Conservation (phyloP, 2,329 filamentous ascomycete species). For the Intubia oerlemansii region DNA sequence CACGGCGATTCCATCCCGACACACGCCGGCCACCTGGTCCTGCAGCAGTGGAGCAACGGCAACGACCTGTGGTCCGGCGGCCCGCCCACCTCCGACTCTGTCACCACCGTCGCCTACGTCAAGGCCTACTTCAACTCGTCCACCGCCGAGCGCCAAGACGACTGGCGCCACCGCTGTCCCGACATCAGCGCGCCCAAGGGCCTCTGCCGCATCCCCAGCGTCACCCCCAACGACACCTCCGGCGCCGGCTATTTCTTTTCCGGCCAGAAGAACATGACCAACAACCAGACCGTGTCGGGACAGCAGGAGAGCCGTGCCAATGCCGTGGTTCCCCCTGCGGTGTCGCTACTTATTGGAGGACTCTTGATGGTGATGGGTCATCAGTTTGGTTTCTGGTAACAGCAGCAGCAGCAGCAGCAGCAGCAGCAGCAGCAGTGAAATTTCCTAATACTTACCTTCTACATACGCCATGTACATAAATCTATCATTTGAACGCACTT, state of each 20-base stretch:
- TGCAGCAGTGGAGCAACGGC: conserved; percentile 65
- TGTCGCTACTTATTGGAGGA: too few species aligned
- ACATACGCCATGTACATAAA: too few species aligned
- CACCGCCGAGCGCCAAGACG: conserved; percentile 15
- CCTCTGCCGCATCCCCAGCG: conserved; percentile 29
- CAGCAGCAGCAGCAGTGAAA: too few species aligned
- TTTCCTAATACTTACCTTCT: too few species aligned
- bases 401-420: too few species aligned
- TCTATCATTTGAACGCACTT: too few species aligned
- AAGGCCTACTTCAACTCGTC: conserved; percentile 68
- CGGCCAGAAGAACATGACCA: conserved; percentile 21
- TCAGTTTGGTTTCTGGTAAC: conserved; percentile 3
- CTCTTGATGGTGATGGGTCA: neutral
- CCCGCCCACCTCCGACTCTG: conserved; percentile 40
- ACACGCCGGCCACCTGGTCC: conserved; percentile 39
- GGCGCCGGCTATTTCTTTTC: conserved; percentile 26
- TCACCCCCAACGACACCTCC: conserved; percentile 14
- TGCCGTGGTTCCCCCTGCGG: too few species aligned
- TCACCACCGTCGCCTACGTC: conserved; percentile 44
- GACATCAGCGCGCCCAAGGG: conserved; percentile 16
- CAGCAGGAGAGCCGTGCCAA: too few species aligned
- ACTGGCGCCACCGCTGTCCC: conserved; percentile 20
- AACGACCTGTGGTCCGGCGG: conserved; percentile 50
- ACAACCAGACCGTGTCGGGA: conserved; percentile 21
- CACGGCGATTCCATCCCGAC: conserved; percentile 33